These are phyloP conservation scores for Nissolia schottii DNA, from an alignment of 306 rosid genomes.

Conservation along the genomic window DNA sequence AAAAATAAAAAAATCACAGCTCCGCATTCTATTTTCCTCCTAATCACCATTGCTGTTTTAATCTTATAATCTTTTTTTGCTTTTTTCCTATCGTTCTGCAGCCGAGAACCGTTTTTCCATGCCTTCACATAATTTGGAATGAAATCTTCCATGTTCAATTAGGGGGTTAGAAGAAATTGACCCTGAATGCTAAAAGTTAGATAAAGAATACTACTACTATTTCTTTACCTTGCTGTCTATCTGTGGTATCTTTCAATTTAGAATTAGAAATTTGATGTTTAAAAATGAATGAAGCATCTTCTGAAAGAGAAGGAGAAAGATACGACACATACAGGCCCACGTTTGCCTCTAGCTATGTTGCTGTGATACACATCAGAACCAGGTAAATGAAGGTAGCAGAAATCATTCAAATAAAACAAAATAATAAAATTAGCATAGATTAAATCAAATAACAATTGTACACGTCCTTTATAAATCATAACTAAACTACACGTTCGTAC, in stretches of 20 bases:
- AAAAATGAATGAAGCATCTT: not conserved
- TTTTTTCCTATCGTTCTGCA: not conserved
- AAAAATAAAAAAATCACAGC: not conserved
- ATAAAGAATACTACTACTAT: not conserved
- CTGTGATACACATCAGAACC: conserved; percentile 44
- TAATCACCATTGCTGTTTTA: not conserved
- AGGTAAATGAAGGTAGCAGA: conserved; percentile 25
- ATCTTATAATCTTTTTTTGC: not conserved
- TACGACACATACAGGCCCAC: conserved; percentile 78
- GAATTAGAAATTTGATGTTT: not conserved
- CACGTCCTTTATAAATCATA: not conserved
- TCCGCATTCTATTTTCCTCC: not conserved
- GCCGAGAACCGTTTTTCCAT: not conserved
- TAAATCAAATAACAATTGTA: not conserved
- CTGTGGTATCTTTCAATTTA: too few species aligned
- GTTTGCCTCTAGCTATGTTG: conserved; percentile 98
- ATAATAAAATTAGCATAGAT: not conserved
- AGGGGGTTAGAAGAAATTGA: not conserved
- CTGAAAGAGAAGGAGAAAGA: not conserved
- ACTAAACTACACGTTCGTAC: conserved; percentile 34
- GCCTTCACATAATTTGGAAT: not conserved
- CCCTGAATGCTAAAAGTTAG: not conserved
- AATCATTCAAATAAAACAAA: not conserved
- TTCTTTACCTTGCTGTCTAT: too few species aligned
- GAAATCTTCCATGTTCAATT: not conserved